phyloP scores from a whole-genome alignment of 192 early-diverging fungal genomes.

The Coemansia sp. region DNA sequence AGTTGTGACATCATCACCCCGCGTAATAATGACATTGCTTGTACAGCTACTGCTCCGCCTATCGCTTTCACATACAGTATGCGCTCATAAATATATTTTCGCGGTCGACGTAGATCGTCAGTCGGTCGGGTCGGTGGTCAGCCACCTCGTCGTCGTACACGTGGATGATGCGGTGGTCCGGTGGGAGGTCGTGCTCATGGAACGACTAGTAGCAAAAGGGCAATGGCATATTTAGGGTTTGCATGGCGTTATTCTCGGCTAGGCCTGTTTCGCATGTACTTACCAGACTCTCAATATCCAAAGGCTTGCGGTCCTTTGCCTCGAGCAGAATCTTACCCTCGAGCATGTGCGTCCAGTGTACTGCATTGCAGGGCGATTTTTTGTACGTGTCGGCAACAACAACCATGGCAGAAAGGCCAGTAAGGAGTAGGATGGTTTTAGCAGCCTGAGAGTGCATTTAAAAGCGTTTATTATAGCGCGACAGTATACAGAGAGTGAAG shows the following conservation, averaged over 20 bases:
- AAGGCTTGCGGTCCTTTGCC: conserved; percentile 23
- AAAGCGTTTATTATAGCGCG: neutral
- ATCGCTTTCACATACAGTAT: conserved; percentile 37
- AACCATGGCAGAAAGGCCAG: neutral
- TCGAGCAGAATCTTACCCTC: conserved; percentile 41
- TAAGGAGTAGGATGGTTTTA: neutral
- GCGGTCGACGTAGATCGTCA: conserved; percentile 44
- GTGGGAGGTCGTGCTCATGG: conserved; percentile 34
- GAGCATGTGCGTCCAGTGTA: conserved; percentile 44
- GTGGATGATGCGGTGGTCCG: conserved; percentile 43
- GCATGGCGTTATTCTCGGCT: neutral
- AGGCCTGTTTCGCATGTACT: conserved; percentile 11
- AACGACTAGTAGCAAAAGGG: conserved; percentile 10
- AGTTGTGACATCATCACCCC: neutral
- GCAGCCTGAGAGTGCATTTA: neutral
- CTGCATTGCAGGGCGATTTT: conserved; percentile 36
- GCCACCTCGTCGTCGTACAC: conserved; percentile 27
- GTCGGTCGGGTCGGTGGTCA: conserved; percentile 22
- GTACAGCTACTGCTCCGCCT: neutral
- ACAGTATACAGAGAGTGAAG: neutral
- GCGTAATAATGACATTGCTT: neutral
- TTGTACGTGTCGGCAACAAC: conserved; percentile 25
- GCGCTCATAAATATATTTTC: conserved; percentile 44
- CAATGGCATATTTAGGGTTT: no score
- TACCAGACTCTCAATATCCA: conserved; percentile 28